Conservation (phyloP, 2,329 filamentous ascomycete genomes). For the Trichoderma sp. region DNA sequence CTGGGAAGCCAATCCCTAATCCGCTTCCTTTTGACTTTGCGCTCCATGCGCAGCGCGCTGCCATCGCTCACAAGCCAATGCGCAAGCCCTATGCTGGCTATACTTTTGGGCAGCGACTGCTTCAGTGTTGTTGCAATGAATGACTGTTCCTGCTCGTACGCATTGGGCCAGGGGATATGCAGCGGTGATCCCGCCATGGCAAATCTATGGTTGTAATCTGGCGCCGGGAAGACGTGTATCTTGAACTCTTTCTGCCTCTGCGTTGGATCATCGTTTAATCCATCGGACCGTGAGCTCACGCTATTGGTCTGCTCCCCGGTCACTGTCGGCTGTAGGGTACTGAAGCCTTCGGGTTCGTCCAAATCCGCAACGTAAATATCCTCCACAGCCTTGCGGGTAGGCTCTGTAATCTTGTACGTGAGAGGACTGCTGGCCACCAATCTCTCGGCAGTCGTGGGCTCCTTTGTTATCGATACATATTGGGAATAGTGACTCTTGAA, state of each 20-base stretch:
- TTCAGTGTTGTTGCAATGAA: constrained; percentile 43
- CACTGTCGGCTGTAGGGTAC: constrained; percentile 17
- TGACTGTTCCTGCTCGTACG: constrained; percentile 37
- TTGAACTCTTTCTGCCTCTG: constrained; percentile 41
- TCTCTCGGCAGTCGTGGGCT: constrained; percentile 40
- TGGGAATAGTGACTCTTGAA: constrained; percentile 49
- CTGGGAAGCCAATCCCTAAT: constrained; percentile 32
- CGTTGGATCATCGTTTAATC: constrained; percentile 24
- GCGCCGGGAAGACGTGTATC: constrained; percentile 44
- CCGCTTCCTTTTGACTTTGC: constrained; percentile 29
- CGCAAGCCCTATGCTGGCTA: constrained; percentile 43
- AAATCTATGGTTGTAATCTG: constrained; percentile 44
- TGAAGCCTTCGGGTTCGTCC: constrained; percentile 28
- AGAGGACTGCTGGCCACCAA: constrained; percentile 52
- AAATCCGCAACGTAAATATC: constrained; percentile 41
- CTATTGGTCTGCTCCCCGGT: constrained; percentile 1
- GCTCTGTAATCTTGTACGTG: constrained; percentile 45
- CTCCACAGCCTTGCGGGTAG: constrained; percentile 30
- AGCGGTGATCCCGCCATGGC: constrained; percentile 42
- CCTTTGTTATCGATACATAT: constrained; percentile 53
- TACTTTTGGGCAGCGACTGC: constrained; percentile 43
- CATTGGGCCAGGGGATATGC: constrained; percentile 46
- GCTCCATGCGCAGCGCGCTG: not conserved
- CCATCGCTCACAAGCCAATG: constrained; percentile 45
- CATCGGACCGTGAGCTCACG: constrained; percentile 25